phyloP scores from a whole-genome alignment of 1,284 basidiomycete genomes.

The Apiotrichum montevideense region DNA sequence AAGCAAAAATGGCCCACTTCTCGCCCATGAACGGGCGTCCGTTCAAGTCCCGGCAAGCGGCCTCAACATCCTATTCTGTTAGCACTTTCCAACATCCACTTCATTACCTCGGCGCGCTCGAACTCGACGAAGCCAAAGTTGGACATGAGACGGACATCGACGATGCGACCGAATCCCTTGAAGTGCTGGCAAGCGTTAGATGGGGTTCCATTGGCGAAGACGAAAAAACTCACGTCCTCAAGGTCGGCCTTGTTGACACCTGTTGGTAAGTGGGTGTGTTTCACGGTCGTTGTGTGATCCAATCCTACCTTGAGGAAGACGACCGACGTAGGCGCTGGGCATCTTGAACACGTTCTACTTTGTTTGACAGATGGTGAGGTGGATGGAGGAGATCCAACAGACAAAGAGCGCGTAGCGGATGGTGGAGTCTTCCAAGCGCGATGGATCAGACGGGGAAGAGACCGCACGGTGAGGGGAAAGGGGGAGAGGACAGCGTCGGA shows the following conservation, averaged over 20 bases:
- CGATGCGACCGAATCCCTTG: constrained; percentile 73
- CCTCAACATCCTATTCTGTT: constrained; percentile 71
- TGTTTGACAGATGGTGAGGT: constrained; percentile 8
- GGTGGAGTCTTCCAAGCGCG: too few species aligned
- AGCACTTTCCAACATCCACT: not conserved
- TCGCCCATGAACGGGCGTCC: constrained; percentile 81
- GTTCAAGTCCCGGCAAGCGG: constrained; percentile 76
- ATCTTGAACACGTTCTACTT: constrained; percentile 10
- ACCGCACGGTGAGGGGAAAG: too few species aligned
- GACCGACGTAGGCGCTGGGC: constrained; percentile 42
- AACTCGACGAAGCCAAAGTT: constrained; percentile 95
- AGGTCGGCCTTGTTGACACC: constrained; percentile 32
- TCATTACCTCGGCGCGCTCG: constrained; percentile 63
- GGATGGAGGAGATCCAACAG: not conserved
- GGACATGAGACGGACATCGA: constrained; percentile 90
- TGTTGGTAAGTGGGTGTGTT: constrained; percentile 5
- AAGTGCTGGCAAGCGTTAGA: constrained; percentile 59
- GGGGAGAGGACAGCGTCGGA: too few species aligned
- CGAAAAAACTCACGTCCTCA: constrained; percentile 28
- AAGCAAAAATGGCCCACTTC: constrained; percentile 53
- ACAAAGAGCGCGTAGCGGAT: not conserved
- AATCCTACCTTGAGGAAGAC: constrained; percentile 37
- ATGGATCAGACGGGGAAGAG: too few species aligned
- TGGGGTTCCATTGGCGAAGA: not conserved
- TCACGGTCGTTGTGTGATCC: too few species aligned